These are phyloP conservation scores for Sphenostylis stenocarpa DNA, from an alignment of 306 rosid species.

Conservation along the genomic window DNA sequence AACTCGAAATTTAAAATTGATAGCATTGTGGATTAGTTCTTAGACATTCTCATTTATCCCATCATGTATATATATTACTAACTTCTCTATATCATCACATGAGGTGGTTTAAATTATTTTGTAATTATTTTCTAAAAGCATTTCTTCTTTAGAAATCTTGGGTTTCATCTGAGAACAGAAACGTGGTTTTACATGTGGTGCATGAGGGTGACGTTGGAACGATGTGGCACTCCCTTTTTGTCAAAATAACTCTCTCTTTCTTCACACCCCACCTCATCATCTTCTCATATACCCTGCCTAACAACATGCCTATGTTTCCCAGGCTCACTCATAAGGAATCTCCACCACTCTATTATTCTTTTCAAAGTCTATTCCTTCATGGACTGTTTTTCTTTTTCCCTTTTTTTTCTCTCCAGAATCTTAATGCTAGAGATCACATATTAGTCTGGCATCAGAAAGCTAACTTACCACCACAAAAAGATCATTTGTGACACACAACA, in stretches of 20 bases:
- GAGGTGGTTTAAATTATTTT: no score
- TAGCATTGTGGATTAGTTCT: no score
- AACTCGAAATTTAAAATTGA: no score
- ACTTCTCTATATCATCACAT: no score
- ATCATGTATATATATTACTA: no score
- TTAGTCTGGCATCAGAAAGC: conserved; percentile 13
- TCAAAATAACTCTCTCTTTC: neutral
- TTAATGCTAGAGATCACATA: neutral
- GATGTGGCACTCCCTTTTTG: neutral
- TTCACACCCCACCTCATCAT: neutral
- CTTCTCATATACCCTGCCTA: neutral
- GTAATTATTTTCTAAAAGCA: neutral
- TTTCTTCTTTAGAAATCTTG: neutral
- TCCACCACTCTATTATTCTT: no score
- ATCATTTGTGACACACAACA: neutral
- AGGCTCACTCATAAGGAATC: no score
- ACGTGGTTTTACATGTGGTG: neutral
- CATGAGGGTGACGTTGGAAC: neutral
- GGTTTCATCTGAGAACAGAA: neutral
- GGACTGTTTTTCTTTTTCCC: neutral
- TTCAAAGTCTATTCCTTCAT: neutral
- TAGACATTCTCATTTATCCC: no score
- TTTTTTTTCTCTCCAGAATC: neutral
- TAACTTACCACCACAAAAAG: conserved; percentile 18
- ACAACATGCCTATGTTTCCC: neutral